Percentiles rank a stretch among this genome's conserved stretches.
phyloP scores from a whole-genome alignment of 768 basidiomycete species.

The Podaxis pistillaris region DNA sequence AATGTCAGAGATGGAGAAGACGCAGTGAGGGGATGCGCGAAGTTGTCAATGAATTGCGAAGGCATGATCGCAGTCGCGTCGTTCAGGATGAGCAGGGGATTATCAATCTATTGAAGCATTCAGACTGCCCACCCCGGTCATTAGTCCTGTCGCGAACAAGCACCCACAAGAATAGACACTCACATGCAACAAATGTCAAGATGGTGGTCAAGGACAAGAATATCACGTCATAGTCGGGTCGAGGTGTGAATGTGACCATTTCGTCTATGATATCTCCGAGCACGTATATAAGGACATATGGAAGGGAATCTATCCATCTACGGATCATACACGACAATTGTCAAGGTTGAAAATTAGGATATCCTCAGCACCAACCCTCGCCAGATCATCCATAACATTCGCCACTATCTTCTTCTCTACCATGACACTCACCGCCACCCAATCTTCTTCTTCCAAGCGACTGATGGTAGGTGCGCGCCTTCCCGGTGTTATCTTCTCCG shows the following conservation, averaged over 20 bases:
- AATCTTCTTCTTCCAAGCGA: conserved; percentile 76
- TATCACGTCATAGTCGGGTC: background rate
- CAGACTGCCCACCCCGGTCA: background rate
- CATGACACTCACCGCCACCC: conserved; percentile 94
- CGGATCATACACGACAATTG: conserved; percentile 82
- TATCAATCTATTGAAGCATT: background rate
- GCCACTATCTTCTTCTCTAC: conserved; percentile 82
- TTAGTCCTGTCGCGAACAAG: background rate
- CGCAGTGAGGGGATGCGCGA: conserved; percentile 31
- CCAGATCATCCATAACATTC: conserved; percentile 84
- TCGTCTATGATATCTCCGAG: background rate
- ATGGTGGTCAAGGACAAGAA: background rate
- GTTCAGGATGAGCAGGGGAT: background rate
- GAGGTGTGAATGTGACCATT: background rate
- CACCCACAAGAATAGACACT: background rate
- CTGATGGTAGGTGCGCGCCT: conserved; percentile 86
- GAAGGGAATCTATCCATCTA: background rate
- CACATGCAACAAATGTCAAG: background rate
- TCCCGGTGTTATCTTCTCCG: conserved; percentile 80
- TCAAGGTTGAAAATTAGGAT: conserved; percentile 86
- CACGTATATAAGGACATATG: background rate
- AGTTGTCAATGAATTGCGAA: conserved; percentile 39
- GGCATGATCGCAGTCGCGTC: conserved; percentile 23
- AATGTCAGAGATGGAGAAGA: conserved; percentile 22
- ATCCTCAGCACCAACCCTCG: conserved; percentile 84